phyloP scores from a whole-genome alignment of 352 stramenopile species.

The Detonula confervacea region DNA sequence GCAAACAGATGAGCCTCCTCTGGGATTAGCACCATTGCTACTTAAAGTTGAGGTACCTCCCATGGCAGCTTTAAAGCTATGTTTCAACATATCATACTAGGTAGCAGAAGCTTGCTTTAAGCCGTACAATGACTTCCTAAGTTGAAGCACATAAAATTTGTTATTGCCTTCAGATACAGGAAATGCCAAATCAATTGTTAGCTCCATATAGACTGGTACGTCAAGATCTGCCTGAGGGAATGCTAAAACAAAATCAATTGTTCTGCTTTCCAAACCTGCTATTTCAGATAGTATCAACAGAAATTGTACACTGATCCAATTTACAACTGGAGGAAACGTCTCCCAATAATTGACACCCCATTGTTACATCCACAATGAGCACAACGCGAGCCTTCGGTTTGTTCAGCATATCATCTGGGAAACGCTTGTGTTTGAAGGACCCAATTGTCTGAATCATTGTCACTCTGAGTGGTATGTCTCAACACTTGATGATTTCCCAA shows the following conservation, averaged over 20 bases:
- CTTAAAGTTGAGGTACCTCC: too few species aligned
- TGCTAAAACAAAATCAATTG: conserved; percentile 36
- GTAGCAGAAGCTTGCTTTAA: conserved; percentile 52
- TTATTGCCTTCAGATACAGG: neutral
- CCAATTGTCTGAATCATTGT: conserved; percentile 47
- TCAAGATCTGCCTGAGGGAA: conserved; percentile 35
- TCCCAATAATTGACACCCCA: conserved; percentile 41
- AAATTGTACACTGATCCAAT: conserved; percentile 15
- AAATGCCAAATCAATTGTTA: conserved; percentile 1
- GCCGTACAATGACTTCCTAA: conserved; percentile 51
- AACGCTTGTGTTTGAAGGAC: conserved; percentile 54
- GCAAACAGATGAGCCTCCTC: too few species aligned
- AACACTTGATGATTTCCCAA: conserved; percentile 20
- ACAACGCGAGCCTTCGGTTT: conserved; percentile 51
- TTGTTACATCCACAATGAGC: conserved; percentile 29
- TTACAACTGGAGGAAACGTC: conserved; percentile 40
- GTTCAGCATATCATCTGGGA: conserved; percentile 52
- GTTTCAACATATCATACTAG: conserved; percentile 47
- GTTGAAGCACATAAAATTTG: conserved; percentile 24
- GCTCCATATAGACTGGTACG: conserved; percentile 25
- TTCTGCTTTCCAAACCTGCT: conserved; percentile 6
- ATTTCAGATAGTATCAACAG: conserved; percentile 6
- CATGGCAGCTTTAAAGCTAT: too few species aligned
- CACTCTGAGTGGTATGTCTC: neutral
- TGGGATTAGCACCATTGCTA: too few species aligned